Conservation (phyloP, 306 rosid species). For the Trifolium repens region DNA sequence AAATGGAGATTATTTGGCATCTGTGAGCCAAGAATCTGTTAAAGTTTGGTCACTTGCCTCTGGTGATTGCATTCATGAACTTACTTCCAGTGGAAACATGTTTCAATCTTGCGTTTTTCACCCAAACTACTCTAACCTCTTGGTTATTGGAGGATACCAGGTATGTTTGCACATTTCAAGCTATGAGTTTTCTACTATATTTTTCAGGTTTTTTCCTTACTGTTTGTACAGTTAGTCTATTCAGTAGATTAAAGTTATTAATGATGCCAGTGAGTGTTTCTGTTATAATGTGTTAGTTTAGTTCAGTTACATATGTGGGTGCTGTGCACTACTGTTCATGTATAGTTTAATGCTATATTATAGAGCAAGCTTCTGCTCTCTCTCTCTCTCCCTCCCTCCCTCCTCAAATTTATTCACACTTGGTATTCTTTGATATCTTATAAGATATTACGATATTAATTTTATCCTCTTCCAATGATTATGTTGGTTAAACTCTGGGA, state of each 20-base stretch:
- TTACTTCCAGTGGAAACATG: constrained; percentile 73
- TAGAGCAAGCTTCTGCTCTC: too few relatives aligned
- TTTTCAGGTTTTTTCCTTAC: background rate
- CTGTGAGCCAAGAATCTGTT: constrained; percentile 70
- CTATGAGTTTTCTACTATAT: constrained; percentile 1
- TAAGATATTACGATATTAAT: background rate
- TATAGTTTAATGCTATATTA: too few relatives aligned
- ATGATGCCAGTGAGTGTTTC: too few relatives aligned
- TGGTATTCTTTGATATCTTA: too few relatives aligned
- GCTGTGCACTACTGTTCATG: too few relatives aligned
- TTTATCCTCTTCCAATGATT: background rate
- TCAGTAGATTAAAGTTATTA: too few relatives aligned
- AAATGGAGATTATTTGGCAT: constrained; percentile 54
- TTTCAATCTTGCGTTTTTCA: constrained; percentile 85
- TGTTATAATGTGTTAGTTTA: too few relatives aligned
- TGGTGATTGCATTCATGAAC: constrained; percentile 85
- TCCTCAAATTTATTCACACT: too few relatives aligned
- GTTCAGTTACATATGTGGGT: too few relatives aligned
- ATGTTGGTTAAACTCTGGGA: background rate
- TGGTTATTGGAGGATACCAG: constrained; percentile 95
- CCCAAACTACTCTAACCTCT: constrained; percentile 79
- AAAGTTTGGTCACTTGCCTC: constrained; percentile 80
- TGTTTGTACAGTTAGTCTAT: too few relatives aligned
- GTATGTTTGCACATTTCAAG: constrained; percentile 43
- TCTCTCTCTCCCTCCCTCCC: too few relatives aligned